These are phyloP conservation scores for Pilatotrama ljubarskyi DNA, from an alignment of 768 basidiomycete genomes.

Conservation along the genomic window DNA sequence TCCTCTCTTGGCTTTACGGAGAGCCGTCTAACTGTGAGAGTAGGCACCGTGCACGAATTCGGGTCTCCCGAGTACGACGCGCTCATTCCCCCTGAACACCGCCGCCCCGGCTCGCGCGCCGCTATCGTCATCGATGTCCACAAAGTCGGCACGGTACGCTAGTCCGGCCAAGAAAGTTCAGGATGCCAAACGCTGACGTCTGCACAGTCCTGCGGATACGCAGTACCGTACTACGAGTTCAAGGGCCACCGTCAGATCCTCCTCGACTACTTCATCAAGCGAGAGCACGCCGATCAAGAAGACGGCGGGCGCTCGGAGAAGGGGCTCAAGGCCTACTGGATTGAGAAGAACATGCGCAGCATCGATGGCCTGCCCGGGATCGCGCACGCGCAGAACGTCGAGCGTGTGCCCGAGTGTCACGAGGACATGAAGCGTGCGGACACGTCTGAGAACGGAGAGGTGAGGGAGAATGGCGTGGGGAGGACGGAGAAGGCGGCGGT, in stretches of 20 bases:
- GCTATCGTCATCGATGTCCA: conserved; percentile 61
- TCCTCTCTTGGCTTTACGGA: too few species aligned
- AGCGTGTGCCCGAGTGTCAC: background rate
- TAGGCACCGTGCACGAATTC: conserved; percentile 62
- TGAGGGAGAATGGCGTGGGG: background rate
- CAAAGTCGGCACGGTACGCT: conserved; percentile 52
- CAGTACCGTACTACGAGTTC: conserved; percentile 61
- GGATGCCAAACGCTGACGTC: conserved; percentile 10
- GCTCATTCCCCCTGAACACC: conserved; percentile 45
- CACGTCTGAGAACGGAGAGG: conserved; percentile 2
- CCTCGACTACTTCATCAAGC: conserved; percentile 43
- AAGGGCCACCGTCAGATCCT: conserved; percentile 55
- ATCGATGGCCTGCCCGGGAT: conserved; percentile 60
- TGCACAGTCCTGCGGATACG: conserved; percentile 65
- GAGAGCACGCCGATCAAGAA: conserved; percentile 45
- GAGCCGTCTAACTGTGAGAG: too few species aligned
- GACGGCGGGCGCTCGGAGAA: conserved; percentile 31
- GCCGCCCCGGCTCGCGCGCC: conserved; percentile 59
- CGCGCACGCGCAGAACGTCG: conserved; percentile 29
- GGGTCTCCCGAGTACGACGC: conserved; percentile 61
- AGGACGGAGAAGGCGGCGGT: background rate
- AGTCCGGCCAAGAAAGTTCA: too few species aligned
- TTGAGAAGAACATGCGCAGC: conserved; percentile 47
- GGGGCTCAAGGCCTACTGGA: conserved; percentile 61
- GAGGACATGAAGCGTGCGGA: conserved; percentile 22